Percentiles rank a stretch among this genome's conserved stretches.
These are phyloP conservation scores for Neurospora discreta DNA, from an alignment of 495 filamentous ascomycete genomes.

Conservation along the genomic window DNA sequence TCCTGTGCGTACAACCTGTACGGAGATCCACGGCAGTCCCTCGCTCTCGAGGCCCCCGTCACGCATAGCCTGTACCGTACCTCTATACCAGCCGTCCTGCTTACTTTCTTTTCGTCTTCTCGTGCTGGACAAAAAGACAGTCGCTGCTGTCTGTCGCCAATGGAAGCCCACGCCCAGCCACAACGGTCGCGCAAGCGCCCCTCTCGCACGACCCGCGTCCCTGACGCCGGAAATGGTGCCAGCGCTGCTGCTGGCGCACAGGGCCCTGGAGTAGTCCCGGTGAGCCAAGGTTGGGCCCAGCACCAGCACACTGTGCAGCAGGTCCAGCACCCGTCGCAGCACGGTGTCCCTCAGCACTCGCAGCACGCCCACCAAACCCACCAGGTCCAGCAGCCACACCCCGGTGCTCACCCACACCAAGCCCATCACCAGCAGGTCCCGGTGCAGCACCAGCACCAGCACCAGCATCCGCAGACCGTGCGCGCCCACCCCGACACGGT, in stretches of 20 bases:
- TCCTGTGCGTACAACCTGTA: not conserved
- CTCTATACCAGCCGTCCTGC: not conserved
- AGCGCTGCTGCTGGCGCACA: not conserved
- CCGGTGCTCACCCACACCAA: constrained; percentile 1
- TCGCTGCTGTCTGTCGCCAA: not conserved
- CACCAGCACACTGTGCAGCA: constrained; percentile 6
- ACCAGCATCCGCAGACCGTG: constrained; percentile 18
- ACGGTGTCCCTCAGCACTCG: not conserved
- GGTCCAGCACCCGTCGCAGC: not conserved
- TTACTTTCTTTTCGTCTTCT: not conserved
- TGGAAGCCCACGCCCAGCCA: constrained; percentile 19
- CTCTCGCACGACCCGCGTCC: constrained; percentile 11
- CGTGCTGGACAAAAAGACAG: not conserved
- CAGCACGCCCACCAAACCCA: constrained; percentile 2
- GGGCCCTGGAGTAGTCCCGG: constrained; percentile 1
- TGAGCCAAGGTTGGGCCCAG: constrained; percentile 12
- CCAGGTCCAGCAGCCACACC: constrained; percentile 6
- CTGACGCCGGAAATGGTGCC: constrained; percentile 20
- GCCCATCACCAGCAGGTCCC: not conserved
- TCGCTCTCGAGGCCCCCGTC: not conserved
- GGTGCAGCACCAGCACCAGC: not conserved
- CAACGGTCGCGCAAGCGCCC: constrained; percentile 18
- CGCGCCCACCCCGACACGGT: constrained; percentile 23
- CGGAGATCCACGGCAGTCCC: not conserved
- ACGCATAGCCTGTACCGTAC: not conserved